Base-by-base conservation (phyloP, 2,329 filamentous ascomycete species). In the Fusarium scirpi region DNA sequence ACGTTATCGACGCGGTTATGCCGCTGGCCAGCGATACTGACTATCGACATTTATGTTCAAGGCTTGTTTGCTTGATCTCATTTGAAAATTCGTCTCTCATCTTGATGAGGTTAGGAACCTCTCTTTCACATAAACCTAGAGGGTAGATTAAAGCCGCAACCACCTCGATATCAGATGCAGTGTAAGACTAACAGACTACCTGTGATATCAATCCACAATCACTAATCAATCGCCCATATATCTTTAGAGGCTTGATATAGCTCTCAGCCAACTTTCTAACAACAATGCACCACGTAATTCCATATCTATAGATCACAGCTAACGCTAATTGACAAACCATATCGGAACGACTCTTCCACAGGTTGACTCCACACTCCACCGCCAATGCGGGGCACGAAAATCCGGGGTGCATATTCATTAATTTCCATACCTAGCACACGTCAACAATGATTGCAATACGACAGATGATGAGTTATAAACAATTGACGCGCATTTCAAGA, bases 381-480 rank as follows among this genome's bases (percentile, higher is more conserved):
- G 24, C 25, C 49, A 47, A 56, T 74, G 72, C 58, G 70, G 72
- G 72, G 72, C 58, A 70, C 12, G 67, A 66, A 73, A 72, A 72
- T 74, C 72, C 46, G 72, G 72, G 72, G 72, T 74, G 51, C 72
- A 74, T 71, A 60, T 63, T 46, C 43, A 58, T 34, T 30, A 68
- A 59, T 46, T 41, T 30, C 49, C 40, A 43, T 24, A 29, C 27
- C 27, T 29, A 11, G 13, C 22, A 5, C 32, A 52, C 16, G n/a
- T 29, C 34, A 47, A 15, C 22, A n/a, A 34, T 52, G 24, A 16
- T 20, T 27, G 18, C 18, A 52, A 27, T 52, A 20, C 40, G 29
- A 29, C 12, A 43, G 38, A 45, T 43, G 46, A 67, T 63, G n/a
- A 38, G 44, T 69, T 59, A 57, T 44, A 40, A 27, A 15, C n/a